Conservation (phyloP, 2,329 filamentous ascomycete species). For the Didymella pomorum region DNA sequence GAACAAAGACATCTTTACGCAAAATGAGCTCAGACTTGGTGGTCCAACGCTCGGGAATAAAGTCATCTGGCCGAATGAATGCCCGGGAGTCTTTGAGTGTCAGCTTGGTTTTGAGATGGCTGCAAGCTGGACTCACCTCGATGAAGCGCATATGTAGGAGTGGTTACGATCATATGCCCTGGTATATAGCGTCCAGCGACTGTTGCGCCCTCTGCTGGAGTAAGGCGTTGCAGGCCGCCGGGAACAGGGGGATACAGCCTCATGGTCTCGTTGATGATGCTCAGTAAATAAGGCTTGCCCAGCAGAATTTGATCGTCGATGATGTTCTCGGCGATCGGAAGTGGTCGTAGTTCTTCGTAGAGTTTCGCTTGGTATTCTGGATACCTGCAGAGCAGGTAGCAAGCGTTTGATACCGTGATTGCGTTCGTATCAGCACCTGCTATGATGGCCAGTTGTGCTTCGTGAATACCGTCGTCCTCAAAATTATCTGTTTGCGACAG, state of each 20-base stretch:
- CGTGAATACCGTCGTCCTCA: constrained; percentile 12
- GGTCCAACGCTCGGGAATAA: constrained; percentile 30
- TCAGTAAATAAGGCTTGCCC: constrained; percentile 24
- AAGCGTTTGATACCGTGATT: constrained; percentile 60
- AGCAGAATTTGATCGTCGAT: constrained; percentile 15
- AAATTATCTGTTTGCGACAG: constrained; percentile 19
- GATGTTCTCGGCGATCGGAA: constrained; percentile 12
- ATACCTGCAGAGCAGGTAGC: constrained; percentile 47
- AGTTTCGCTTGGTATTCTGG: constrained; percentile 36
- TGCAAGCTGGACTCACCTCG: constrained; percentile 3
- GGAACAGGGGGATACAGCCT: constrained; percentile 31
- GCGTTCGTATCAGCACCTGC: constrained; percentile 60
- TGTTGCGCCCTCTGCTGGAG: constrained; percentile 33
- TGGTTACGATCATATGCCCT: constrained; percentile 30
- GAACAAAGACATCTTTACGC: constrained; percentile 67
- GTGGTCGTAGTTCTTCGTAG: constrained; percentile 17
- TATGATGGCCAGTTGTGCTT: constrained; percentile 26
- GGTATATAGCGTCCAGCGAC: constrained; percentile 32
- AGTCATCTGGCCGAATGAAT: constrained; percentile 27
- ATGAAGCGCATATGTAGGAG: constrained; percentile 25
- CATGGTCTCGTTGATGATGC: constrained; percentile 31
- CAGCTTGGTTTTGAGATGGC: background rate
- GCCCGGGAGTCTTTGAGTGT: constrained; percentile 19
- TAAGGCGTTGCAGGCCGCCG: constrained; percentile 30
- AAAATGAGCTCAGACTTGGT: constrained; percentile 22